Percentiles rank a stretch among this genome's conserved stretches.
Evolutionary conservation across 352 stramenopile species (phyloP).

Genomic region (Pythium vanterpoolii): DNA sequence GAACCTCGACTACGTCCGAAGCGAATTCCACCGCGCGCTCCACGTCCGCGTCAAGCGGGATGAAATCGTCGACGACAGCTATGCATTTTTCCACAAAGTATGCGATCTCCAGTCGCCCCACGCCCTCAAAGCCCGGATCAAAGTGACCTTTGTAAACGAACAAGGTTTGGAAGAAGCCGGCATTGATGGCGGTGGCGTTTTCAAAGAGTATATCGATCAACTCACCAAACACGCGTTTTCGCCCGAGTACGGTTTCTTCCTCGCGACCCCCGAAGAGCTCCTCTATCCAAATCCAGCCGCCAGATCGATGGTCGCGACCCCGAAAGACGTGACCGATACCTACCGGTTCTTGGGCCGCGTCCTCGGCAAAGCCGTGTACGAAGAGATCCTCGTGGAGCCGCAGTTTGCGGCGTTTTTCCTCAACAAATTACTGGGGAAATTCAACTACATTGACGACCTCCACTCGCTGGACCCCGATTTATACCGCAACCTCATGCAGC

Average conservation of each 20-base stretch:
- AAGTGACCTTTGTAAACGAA: constrained; percentile 93
- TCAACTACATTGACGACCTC: constrained; percentile 91
- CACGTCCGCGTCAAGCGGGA: constrained; percentile 66
- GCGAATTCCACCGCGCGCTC: constrained; percentile 54
- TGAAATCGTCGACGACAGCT: constrained; percentile 91
- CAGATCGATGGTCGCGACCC: constrained; percentile 58
- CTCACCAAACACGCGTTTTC: constrained; percentile 91
- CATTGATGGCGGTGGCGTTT: constrained; percentile 96
- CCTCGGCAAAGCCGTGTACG: constrained; percentile 95
- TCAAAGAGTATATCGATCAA: constrained; percentile 96
- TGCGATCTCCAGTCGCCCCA: constrained; percentile 50
- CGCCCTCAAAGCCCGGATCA: constrained; percentile 82
- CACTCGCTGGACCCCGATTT: constrained; percentile 92
- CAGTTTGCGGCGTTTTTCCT: constrained; percentile 98
- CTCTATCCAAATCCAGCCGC: constrained; percentile 95
- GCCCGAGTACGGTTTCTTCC: constrained; percentile 78
- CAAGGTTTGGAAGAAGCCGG: constrained; percentile 93
- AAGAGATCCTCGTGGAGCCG: constrained; percentile 95
- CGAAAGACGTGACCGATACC: constrained; percentile 81
- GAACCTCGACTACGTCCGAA: constrained; percentile 38
- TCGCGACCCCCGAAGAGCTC: constrained; percentile 70
- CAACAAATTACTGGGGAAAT: constrained; percentile 91
- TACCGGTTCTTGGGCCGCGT: constrained; percentile 96
- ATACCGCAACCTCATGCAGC: constrained; percentile 94
- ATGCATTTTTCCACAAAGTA: constrained; percentile 69